phyloP scores from a whole-genome alignment of 805 yeast genomes.

The Schwanniomyces occidentalis region DNA sequence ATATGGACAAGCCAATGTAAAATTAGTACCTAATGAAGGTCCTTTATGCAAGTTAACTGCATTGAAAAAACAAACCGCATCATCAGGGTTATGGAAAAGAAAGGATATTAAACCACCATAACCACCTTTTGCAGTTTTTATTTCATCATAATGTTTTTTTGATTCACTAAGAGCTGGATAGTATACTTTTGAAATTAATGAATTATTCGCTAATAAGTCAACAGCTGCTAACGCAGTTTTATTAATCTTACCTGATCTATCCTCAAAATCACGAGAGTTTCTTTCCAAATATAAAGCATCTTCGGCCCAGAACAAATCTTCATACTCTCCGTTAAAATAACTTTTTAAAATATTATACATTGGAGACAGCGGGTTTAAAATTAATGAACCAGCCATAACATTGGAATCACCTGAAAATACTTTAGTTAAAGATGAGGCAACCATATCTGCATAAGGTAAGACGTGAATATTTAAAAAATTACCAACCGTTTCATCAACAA shows the following conservation, averaged over 20 bases:
- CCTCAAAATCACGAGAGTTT: slow-evolving; percentile 85
- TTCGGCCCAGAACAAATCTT: slow-evolving; percentile 85
- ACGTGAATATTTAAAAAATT: slow-evolving; percentile 83
- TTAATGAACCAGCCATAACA: slow-evolving; percentile 91
- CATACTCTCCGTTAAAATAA: slow-evolving; percentile 53
- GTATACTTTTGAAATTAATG: slow-evolving; percentile 61
- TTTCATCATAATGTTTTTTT: slow-evolving; percentile 64
- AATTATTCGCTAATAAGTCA: slow-evolving; percentile 48
- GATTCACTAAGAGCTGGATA: slow-evolving; percentile 67
- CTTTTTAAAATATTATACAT: slow-evolving; percentile 50
- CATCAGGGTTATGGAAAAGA: slow-evolving; percentile 60
- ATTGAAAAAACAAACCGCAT: slow-evolving; percentile 76
- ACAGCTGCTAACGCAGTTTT: slow-evolving; percentile 56
- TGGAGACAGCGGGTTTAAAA: slow-evolving; percentile 67
- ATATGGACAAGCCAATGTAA: slow-evolving; percentile 88
- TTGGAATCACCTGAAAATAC: slow-evolving; percentile 93
- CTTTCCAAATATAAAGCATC: slow-evolving; percentile 91
- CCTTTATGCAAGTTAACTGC: slow-evolving; percentile 74
- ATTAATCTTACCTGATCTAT: slow-evolving; percentile 59
- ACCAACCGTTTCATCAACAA: slow-evolving; percentile 94
- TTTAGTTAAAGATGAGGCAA: slow-evolving; percentile 85
- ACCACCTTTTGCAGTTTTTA: slow-evolving; percentile 72
- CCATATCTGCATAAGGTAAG: slow-evolving; percentile 80
- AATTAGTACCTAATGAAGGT: slow-evolving; percentile 88
- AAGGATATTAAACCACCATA: slow-evolving; percentile 86